These are phyloP conservation scores for Mediolabrus comicus DNA, from an alignment of 108 stramenopile species.

Conservation along the genomic window DNA sequence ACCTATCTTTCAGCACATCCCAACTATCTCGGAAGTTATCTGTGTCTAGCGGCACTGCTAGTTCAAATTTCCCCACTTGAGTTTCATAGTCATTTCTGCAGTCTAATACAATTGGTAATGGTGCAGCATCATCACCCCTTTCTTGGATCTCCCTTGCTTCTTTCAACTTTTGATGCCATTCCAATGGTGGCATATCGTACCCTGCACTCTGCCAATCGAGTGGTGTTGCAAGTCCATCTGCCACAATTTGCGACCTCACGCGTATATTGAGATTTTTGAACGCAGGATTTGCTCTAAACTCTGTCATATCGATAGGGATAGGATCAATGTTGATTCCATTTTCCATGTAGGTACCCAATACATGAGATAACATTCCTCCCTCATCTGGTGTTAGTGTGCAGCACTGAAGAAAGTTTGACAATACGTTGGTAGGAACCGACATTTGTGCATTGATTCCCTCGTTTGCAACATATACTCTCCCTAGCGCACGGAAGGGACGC, in stretches of 20 bases:
- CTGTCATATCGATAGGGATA: constrained; percentile 61
- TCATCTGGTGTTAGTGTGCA: constrained; percentile 5
- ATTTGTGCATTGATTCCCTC: constrained; percentile 99
- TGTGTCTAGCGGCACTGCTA: constrained; percentile 87
- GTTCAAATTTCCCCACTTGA: constrained; percentile 88
- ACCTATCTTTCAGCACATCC: constrained; percentile 77
- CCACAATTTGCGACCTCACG: constrained; percentile 90
- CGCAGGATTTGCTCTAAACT: constrained; percentile 70
- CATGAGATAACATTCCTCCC: constrained; percentile 18
- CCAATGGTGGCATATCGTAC: constrained; percentile 87
- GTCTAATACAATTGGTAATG: constrained; percentile 69
- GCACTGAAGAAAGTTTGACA: constrained; percentile 27
- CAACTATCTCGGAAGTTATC: constrained; percentile 91
- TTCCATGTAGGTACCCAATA: constrained; percentile 80
- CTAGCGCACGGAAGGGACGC: constrained; percentile 87
- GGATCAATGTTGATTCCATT: constrained; percentile 90
- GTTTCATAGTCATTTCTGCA: constrained; percentile 93
- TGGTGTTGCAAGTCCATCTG: constrained; percentile 88
- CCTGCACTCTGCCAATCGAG: constrained; percentile 90
- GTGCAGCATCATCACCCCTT: constrained; percentile 1
- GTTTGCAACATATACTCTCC: constrained; percentile 91
- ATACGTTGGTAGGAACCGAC: constrained; percentile 89
- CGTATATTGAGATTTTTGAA: constrained; percentile 90
- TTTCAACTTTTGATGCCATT: constrained; percentile 92
- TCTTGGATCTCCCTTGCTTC: constrained; percentile 44